Conservation (phyloP, 495 filamentous ascomycete genomes). For the Penicillium riverlandense region DNA sequence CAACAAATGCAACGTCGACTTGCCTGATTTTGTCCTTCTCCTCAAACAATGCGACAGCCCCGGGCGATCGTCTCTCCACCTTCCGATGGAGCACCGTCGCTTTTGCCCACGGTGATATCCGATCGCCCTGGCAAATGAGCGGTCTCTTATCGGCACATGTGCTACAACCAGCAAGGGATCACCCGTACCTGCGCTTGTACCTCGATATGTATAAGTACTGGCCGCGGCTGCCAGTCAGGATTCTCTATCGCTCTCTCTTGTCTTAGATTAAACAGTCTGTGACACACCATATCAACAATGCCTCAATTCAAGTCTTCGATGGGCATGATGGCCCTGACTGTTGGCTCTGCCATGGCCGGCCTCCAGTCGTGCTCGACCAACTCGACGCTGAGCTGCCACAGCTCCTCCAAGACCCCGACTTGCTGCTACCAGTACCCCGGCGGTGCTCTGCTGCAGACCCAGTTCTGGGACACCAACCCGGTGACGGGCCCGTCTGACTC, state of each 20-base stretch:
- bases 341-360: conserved; percentile 15
- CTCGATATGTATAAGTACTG: background rate
- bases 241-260: conserved; percentile 4
- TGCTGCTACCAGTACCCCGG: conserved; percentile 76
- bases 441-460: conserved; percentile 65
- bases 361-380: conserved; percentile 21
- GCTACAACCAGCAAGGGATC: conserved; percentile 13
- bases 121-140: conserved; percentile 25
- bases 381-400: conserved; percentile 32
- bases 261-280: background rate
- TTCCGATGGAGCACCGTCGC: background rate
- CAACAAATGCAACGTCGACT: conserved; percentile 15
- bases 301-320: conserved; percentile 8
- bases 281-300: background rate
- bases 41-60: background rate
- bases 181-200: conserved; percentile 3
- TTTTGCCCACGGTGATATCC: conserved; percentile 11
- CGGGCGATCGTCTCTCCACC: conserved; percentile 3
- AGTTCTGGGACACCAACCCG: conserved; percentile 74
- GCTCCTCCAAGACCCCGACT: conserved; percentile 35
- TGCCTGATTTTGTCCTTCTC: too few species aligned
- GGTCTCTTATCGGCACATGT: conserved; percentile 28
- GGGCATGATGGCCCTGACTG: conserved; percentile 22
- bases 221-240: background rate
- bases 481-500: conserved; percentile 59